A percentile compares a stretch with the other conserved stretches of the same genome.
Conservation (phyloP, 805 yeast genomes). For the Yarrowia sp. region DNA sequence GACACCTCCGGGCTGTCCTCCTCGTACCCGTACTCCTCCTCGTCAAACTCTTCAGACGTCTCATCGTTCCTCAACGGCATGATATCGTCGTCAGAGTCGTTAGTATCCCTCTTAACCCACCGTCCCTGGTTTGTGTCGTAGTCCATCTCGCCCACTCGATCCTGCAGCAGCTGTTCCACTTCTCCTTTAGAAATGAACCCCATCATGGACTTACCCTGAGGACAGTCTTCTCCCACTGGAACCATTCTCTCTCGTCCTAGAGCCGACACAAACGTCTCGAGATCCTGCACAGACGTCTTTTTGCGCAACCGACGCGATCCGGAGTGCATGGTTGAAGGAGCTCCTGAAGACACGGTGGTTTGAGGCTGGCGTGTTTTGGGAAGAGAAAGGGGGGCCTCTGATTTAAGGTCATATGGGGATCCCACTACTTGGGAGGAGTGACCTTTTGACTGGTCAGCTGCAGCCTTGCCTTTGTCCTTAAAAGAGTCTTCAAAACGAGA, state of each 20-base stretch:
- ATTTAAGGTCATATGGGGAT: background rate
- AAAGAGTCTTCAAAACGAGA: no score
- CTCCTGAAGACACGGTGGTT: background rate
- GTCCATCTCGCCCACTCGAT: slow-evolving; percentile 17
- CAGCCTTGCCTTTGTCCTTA: no score
- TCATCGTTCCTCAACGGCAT: slow-evolving; percentile 9
- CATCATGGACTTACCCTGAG: slow-evolving; percentile 1
- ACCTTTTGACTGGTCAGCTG: background rate
- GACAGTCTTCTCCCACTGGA: background rate
- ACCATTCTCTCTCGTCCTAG: slow-evolving; percentile 8
- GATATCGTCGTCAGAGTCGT: background rate
- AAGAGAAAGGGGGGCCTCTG: background rate
- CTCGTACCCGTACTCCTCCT: background rate
- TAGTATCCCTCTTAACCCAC: background rate
- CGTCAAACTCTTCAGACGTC: background rate
- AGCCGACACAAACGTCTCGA: background rate
- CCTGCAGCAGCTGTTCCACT: background rate
- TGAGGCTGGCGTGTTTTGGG: background rate
- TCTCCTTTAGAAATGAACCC: slow-evolving; percentile 16
- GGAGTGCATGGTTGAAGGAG: background rate
- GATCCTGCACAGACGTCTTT: slow-evolving; percentile 3
- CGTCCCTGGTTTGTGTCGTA: background rate
- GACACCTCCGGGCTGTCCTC: background rate
- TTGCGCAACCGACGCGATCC: background rate
- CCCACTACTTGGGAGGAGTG: no score